These are phyloP conservation scores for Penicillium sp. DNA, from an alignment of 2,329 filamentous ascomycete species.

Conservation along the genomic window DNA sequence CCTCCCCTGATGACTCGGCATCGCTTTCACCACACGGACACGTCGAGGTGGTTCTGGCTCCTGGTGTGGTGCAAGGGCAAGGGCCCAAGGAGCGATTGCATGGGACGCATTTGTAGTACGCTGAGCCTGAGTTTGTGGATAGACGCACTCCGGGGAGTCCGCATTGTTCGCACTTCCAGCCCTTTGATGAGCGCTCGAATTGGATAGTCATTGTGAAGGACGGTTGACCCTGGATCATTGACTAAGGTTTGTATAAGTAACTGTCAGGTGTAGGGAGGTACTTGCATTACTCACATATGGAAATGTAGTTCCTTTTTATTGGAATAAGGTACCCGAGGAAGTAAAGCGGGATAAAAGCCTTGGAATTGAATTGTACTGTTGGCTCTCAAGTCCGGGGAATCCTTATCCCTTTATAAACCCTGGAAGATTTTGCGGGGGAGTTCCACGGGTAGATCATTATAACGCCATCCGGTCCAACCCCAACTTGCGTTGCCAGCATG, in stretches of 20 bases:
- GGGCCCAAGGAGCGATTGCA: background rate
- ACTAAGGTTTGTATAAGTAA: background rate
- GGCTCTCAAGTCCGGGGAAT: background rate
- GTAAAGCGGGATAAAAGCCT: background rate
- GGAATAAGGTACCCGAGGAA: background rate
- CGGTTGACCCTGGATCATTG: background rate
- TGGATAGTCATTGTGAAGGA: background rate
- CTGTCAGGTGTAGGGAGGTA: background rate
- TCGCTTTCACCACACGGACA: background rate
- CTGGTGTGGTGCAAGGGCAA: background rate
- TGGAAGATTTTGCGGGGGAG: background rate
- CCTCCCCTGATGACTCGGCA: background rate
- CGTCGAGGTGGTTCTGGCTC: background rate
- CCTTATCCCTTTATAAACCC: background rate
- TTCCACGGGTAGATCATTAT: background rate
- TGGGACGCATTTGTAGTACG: background rate
- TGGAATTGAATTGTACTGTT: background rate
- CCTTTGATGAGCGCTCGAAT: background rate
- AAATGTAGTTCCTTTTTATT: too few species aligned
- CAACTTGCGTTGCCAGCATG: background rate
- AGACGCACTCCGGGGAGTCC: background rate
- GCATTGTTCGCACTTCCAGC: background rate
- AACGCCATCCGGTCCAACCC: background rate
- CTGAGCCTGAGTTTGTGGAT: background rate
- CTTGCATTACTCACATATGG: background rate